Conservation (phyloP, 441 rosid species). For the Euphorbia corollata region DNA sequence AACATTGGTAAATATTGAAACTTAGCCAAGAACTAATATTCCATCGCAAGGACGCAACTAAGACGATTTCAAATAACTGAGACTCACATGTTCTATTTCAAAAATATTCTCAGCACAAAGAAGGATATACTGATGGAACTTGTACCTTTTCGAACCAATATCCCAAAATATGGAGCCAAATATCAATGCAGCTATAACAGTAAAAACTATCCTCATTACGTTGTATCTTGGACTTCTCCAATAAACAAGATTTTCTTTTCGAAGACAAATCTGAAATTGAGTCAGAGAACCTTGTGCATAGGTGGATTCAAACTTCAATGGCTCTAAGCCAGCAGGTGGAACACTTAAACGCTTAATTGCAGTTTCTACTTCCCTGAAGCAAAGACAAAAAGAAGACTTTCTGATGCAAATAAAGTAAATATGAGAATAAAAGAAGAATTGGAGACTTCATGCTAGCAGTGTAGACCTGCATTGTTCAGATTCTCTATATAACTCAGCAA, state of each 20-base stretch:
- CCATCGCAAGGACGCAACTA: background rate
- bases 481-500: constrained; percentile 46
- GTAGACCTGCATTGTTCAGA: constrained; percentile 52
- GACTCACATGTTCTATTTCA: background rate
- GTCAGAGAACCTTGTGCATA: constrained; percentile 47
- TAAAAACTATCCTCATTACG: constrained; percentile 58
- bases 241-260: constrained; percentile 83
- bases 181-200: constrained; percentile 53
- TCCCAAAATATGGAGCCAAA: constrained; percentile 83
- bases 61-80: background rate
- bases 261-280: constrained; percentile 56
- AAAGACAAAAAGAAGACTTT: constrained; percentile 12
- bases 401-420: background rate
- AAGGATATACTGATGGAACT: background rate
- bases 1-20: background rate
- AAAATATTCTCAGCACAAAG: background rate
- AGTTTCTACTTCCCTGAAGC: constrained; percentile 59
- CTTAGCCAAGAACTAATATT: background rate
- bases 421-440: background rate
- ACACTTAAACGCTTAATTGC: constrained; percentile 45
- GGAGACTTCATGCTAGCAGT: no score
- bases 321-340: constrained; percentile 59
- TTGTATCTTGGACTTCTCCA: constrained; percentile 96
- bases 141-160: constrained; percentile 57
- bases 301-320: constrained; percentile 48